Evolutionary conservation across 257 asterid species (phyloP), one percentile per base, ranked within the genome.

Genomic region (Marsdenia floribunda): DNA sequence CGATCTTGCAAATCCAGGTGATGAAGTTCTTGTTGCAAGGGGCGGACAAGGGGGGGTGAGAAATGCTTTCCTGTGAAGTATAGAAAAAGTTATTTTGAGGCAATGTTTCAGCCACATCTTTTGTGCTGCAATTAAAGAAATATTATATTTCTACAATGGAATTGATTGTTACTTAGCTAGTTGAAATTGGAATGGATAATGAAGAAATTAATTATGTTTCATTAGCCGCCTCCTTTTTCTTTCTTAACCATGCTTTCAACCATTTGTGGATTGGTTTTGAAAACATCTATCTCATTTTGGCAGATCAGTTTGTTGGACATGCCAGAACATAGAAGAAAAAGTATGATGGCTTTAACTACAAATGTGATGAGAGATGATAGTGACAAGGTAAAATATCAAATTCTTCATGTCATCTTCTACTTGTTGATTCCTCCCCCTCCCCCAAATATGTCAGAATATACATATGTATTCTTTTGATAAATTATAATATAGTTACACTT

Each of bases 11-110:
- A 86, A 80, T 77, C 97, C 87, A 15, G 98, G 97, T 72, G 96
- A 89, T 59, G 96, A 94, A 87, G 91, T 94, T 66, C 75, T 90
- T 72, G 97, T 92, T 76, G 98, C 96, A 64, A 92, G 96, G 86
- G 99, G 98, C 75, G 99, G 99, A 72, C 98, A 87, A 80, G 99
- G 99, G 86, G 99, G 99, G 97, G 99, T 93, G 81, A 87, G 88
- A 64, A 74, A 61, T 42, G 6, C 42, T 46, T 80, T 79, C 46
- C 69, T 79, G 53, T 75, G 73, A 40, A 66, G 58, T 68, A 54
- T 76, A 72, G 79, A n/a, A 58, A n/a, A 58, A 55, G 47, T 77
- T 57, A 67, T 68, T 9, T 57, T 19, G 35, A 55, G 58, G 38
- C 55, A 12, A 73, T 40, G 26, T 71, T 67, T 71, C 3, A 60